These are phyloP conservation scores for Anacardium occidentale DNA, from an alignment of 345 rosid species.

Conservation along the genomic window DNA sequence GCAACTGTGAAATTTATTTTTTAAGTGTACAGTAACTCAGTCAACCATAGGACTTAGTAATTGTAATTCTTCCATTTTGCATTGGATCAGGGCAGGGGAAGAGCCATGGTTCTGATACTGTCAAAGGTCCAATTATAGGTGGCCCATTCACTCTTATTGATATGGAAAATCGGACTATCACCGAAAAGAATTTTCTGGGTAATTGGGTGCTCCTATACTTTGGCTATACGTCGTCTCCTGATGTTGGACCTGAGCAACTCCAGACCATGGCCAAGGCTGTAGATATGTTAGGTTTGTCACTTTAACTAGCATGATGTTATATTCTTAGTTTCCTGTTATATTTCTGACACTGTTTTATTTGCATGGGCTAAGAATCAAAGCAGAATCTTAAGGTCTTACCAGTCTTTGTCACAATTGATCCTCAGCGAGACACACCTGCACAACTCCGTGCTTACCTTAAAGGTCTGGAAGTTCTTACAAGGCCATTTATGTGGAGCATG, in stretches of 20 bases:
- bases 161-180: constrained; percentile 51
- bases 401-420: constrained; percentile 84
- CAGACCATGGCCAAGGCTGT: constrained; percentile 60
- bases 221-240: constrained; percentile 92
- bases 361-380: constrained; percentile 47
- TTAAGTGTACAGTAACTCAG: background rate
- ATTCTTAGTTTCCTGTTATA: background rate
- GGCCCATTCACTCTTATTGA: constrained; percentile 73
- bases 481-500: background rate
- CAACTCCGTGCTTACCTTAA: constrained; percentile 75
- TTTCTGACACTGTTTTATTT: constrained; percentile 33
- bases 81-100: constrained; percentile 42
- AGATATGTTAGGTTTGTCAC: constrained; percentile 58
- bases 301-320: constrained; percentile 14
- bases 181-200: constrained; percentile 56
- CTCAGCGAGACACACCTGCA: constrained; percentile 73
- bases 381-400: constrained; percentile 62
- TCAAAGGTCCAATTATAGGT: constrained; percentile 66
- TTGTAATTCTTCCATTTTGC: constrained; percentile 5
- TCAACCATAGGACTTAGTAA: background rate
- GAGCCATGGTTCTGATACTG: constrained; percentile 19
- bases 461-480: constrained; percentile 44
- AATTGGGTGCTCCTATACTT: constrained; percentile 86
- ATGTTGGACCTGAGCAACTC: constrained; percentile 82
- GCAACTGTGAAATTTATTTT: background rate